These are phyloP conservation scores for Aspergillus bridgeri DNA, from an alignment of 495 filamentous ascomycete genomes.

Conservation along the genomic window DNA sequence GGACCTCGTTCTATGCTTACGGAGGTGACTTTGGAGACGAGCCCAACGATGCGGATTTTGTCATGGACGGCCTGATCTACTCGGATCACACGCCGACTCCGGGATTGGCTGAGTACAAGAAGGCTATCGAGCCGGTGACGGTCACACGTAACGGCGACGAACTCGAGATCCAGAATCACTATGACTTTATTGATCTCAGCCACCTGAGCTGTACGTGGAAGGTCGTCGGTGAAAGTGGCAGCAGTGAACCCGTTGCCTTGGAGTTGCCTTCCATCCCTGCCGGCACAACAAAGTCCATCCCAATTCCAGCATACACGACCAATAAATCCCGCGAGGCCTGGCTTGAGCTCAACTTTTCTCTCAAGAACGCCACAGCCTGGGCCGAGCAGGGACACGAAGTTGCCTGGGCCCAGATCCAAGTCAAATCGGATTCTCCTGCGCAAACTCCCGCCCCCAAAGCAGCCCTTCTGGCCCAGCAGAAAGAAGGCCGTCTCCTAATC, in stretches of 20 bases:
- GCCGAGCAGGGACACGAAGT: conserved; percentile 43
- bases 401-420: conserved; percentile 48
- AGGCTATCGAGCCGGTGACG: conserved; percentile 49
- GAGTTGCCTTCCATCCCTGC: background rate
- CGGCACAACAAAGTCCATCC: background rate
- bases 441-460: conserved; percentile 13
- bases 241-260: background rate
- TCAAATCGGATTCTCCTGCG: conserved; percentile 20
- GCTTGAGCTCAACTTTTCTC: conserved; percentile 44
- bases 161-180: conserved; percentile 50
- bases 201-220: conserved; percentile 46
- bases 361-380: conserved; percentile 41
- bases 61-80: conserved; percentile 10
- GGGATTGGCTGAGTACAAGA: conserved; percentile 8
- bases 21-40: conserved; percentile 15
- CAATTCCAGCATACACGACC: conserved; percentile 14
- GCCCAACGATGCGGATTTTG: conserved; percentile 11
- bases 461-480: conserved; percentile 7
- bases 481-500: background rate
- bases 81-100: conserved; percentile 13
- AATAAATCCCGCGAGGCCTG: conserved; percentile 37
- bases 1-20: conserved; percentile 7
- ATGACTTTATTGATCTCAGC: conserved; percentile 50
- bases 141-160: conserved; percentile 18
- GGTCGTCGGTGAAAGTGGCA: conserved; percentile 27